Percentiles rank a stretch among this genome's conserved stretches.
Conservation (phyloP, 2,329 filamentous ascomycete species). For the Penicillium sp. region DNA sequence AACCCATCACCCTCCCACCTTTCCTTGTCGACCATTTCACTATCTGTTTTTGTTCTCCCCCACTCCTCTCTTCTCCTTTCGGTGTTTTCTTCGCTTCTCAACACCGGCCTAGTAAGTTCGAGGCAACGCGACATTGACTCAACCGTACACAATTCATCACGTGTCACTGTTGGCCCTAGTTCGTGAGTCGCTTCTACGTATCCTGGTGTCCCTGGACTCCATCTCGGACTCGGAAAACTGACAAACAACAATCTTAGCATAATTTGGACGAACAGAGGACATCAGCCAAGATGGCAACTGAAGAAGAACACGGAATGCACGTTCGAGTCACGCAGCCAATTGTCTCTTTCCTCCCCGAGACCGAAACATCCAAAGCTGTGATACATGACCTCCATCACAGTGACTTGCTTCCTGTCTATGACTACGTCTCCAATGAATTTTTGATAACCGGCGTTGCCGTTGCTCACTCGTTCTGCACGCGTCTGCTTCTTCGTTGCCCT, state of each 20-base stretch:
- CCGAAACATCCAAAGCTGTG: background rate
- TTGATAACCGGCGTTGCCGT: background rate
- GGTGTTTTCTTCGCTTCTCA: background rate
- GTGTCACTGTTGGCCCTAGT: background rate
- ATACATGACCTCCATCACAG: background rate
- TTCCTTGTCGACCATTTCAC: background rate
- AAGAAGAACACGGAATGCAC: background rate
- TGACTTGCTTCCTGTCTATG: background rate
- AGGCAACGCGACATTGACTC: background rate
- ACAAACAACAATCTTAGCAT: background rate
- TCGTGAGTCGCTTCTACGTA: background rate
- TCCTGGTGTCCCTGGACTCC: background rate
- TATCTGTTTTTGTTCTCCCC: background rate
- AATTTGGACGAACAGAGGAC: background rate
- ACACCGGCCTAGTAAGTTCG: too few relatives aligned
- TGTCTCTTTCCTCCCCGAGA: slow-evolving; percentile 1
- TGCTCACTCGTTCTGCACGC: background rate
- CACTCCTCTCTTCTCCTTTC: background rate
- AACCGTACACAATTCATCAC: background rate
- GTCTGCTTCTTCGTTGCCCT: slow-evolving; percentile 1
- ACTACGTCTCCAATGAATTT: background rate
- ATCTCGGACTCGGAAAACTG: background rate
- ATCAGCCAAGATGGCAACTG: background rate
- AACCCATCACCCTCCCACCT: background rate
- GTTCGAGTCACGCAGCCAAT: background rate